phyloP scores from a whole-genome alignment of 2,329 filamentous ascomycete genomes.

The Mollisia scopiformis region DNA sequence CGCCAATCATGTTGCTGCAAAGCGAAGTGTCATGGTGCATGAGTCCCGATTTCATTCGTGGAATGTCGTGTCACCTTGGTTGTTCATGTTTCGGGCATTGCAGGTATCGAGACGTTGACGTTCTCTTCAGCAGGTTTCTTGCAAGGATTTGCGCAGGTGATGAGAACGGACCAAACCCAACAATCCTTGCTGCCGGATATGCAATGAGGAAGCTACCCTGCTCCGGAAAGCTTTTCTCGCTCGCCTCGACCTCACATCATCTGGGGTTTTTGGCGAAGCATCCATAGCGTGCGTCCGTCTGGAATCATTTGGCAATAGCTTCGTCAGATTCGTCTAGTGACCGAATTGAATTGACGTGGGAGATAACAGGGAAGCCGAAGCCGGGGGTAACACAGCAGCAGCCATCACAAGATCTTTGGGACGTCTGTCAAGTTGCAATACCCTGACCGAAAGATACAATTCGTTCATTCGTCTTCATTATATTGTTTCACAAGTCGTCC shows the following conservation, averaged over 20 bases:
- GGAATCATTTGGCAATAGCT: background rate
- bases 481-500: background rate
- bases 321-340: background rate
- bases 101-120: background rate
- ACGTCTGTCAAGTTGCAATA: background rate
- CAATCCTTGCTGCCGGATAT: background rate
- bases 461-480: background rate
- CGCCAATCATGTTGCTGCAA: no score
- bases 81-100: background rate
- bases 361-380: no score
- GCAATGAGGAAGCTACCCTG: background rate
- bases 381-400: background rate
- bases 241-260: background rate
- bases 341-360: background rate
- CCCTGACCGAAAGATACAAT: background rate
- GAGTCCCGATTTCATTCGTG: no score
- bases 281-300: background rate
- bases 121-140: no score
- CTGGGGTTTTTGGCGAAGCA: no score
- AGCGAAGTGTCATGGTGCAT: no score
- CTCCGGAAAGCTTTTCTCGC: background rate
- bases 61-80: no score
- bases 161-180: background rate
- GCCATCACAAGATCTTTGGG: background rate
- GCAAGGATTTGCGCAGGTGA: background rate